These are phyloP conservation scores for Podaxis rugospora DNA, from an alignment of 768 basidiomycete genomes.

Conservation along the genomic window DNA sequence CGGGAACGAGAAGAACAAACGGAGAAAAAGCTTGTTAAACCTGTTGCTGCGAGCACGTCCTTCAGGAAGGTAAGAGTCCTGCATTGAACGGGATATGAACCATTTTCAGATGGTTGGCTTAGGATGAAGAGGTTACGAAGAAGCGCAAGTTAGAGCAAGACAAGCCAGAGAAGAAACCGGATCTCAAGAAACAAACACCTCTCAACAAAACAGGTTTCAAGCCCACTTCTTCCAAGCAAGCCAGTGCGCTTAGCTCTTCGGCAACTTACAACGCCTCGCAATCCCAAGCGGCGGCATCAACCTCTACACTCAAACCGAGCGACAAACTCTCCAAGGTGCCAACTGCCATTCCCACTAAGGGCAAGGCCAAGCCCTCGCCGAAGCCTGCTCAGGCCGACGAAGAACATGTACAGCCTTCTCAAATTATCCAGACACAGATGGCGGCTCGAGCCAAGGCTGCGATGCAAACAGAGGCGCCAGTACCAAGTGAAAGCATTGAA, in stretches of 20 bases:
- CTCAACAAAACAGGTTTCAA: conserved; percentile 47
- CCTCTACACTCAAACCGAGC: conserved; percentile 30
- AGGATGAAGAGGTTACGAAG: conserved; percentile 70
- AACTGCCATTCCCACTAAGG: conserved; percentile 27
- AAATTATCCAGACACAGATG: conserved; percentile 62
- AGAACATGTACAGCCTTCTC: conserved; percentile 56
- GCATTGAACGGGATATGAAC: not conserved
- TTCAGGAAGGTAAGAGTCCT: conserved; percentile 47
- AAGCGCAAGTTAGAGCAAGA: conserved; percentile 56
- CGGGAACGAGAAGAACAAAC: conserved; percentile 77
- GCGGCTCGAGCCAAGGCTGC: conserved; percentile 66
- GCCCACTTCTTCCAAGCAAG: conserved; percentile 45
- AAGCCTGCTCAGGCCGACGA: conserved; percentile 38
- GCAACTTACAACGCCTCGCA: conserved; percentile 32
- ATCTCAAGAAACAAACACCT: conserved; percentile 53
- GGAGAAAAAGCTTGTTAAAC: conserved; percentile 61
- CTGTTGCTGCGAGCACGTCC: conserved; percentile 18
- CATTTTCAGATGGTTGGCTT: conserved; percentile 10
- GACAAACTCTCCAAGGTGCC: conserved; percentile 25
- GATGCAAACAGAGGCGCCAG: conserved; percentile 38
- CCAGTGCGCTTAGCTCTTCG: conserved; percentile 34
- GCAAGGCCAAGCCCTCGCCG: conserved; percentile 43
- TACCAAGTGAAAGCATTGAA: conserved; percentile 79
- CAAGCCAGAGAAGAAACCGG: conserved; percentile 10
- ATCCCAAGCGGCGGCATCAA: conserved; percentile 11